Conservation (phyloP, 805 yeast genomes). For the Torulaspora microellipsoides region DNA sequence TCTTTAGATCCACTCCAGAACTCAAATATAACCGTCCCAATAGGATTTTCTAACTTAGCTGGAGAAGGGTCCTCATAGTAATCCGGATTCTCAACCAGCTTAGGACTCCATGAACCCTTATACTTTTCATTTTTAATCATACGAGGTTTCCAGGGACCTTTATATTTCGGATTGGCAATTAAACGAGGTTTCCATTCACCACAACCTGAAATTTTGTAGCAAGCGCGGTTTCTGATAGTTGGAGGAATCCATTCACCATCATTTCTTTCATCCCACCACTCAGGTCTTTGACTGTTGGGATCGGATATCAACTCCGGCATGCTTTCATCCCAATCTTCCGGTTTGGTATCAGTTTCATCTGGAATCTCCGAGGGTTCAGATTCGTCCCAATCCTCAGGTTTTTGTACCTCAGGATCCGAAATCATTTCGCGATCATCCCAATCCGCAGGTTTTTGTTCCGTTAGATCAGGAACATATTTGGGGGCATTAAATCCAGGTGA, state of each 20-base stretch:
- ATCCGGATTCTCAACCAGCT: conserved; percentile 61
- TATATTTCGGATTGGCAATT: conserved; percentile 63
- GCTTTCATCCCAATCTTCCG: conserved; percentile 76
- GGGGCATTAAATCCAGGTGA: conserved; percentile 68
- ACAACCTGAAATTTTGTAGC: conserved; percentile 62
- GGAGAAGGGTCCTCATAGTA: conserved; percentile 57
- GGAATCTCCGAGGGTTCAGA: conserved; percentile 56
- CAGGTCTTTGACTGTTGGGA: conserved; percentile 64
- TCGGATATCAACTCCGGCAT: conserved; percentile 56
- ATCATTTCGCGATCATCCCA: conserved; percentile 74
- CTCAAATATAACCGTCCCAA: conserved; percentile 71
- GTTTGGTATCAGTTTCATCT: conserved; percentile 65
- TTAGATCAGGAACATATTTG: conserved; percentile 50
- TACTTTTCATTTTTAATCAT: conserved; percentile 67
- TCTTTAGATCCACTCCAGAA: conserved; percentile 81
- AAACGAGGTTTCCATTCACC: conserved; percentile 74
- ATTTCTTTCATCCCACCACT: conserved; percentile 83
- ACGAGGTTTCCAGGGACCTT: conserved; percentile 78
- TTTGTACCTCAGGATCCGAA: conserved; percentile 61
- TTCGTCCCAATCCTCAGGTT: conserved; percentile 87
- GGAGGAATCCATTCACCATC: conserved; percentile 86
- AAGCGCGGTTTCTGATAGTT: conserved; percentile 64
- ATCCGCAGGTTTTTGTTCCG: conserved; percentile 63
- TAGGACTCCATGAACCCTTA: conserved; percentile 75
- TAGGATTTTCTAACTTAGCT: conserved; percentile 59